Base-by-base conservation (phyloP, 768 basidiomycete species). In the Neoboletus magnificus region DNA sequence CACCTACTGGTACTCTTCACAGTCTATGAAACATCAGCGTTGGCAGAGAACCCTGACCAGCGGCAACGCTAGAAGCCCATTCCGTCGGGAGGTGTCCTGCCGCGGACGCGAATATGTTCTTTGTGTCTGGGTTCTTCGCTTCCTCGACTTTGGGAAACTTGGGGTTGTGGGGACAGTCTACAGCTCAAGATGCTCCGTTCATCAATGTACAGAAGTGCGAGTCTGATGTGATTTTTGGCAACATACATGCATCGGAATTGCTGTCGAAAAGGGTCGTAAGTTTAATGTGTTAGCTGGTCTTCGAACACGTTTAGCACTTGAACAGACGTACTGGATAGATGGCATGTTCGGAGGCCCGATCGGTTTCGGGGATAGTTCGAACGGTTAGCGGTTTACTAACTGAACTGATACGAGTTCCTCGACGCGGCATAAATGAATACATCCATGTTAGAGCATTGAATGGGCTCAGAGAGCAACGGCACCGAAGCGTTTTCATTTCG, bases 401-500 rank as follows among this genome's bases (percentile, higher is more conserved):
- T 22, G 44, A 27, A 27, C 46, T 32, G 12, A 36, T 41, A 16
- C 40, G 25, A 32, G 37, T 41, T 54, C 48, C 16, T 29, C 23
- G 48, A 52, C n/a, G 18, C 3, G 29, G 27, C 52, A 20, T 13
- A 35, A 32, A 33, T 25, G 30, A 46, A 35, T 27, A 3, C 33
- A 27, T 22, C 25, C n/a, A 23, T 11, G 49, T 6, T n/a, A 29
- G 37, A 43, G 48, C 35, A 25, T 25, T 27, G 36, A 15, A 46
- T 22, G 8, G 25, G 18, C 36, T 20, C n/a, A 27, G 15, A 50
- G 13, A 20, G 42, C 37, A 36, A 43, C 42, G 50, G 49, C 23
- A 25, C 52, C 55, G 55, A 48, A 37, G 18, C 9, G 25, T 32
- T 27, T 63, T 64, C 62, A 64, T 63, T 64, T 63, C 48, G 58